These are phyloP conservation scores for Tephrocybe rancida DNA, from an alignment of 768 basidiomycete genomes.

Conservation along the genomic window DNA sequence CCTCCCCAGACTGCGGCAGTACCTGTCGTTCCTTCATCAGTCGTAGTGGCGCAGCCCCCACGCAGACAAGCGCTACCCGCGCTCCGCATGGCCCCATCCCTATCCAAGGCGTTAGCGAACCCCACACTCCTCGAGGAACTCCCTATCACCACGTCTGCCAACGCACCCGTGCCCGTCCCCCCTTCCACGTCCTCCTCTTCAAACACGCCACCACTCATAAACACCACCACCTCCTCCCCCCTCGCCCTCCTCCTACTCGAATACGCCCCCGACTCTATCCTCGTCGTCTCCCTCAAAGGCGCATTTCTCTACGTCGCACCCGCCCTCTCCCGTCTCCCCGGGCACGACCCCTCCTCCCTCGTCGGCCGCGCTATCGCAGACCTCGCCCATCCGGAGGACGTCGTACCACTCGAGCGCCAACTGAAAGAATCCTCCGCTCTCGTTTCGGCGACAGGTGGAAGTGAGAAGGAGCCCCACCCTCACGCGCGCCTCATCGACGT, in stretches of 20 bases:
- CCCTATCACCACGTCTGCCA: slow-evolving; percentile 42
- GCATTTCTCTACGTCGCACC: slow-evolving; percentile 92
- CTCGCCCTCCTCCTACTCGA: slow-evolving; percentile 66
- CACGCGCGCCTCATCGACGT: slow-evolving; percentile 71
- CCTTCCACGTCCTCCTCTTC: slow-evolving; percentile 15
- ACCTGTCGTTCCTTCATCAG: slow-evolving; percentile 12
- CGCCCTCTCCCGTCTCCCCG: slow-evolving; percentile 73
- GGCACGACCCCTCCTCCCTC: slow-evolving; percentile 86
- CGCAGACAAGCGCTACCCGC: slow-evolving; percentile 51
- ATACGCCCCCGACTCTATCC: slow-evolving; percentile 76
- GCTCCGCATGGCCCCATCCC: slow-evolving; percentile 51
- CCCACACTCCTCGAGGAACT: slow-evolving; percentile 50
- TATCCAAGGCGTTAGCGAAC: slow-evolving; percentile 48
- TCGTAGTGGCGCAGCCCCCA: slow-evolving; percentile 27
- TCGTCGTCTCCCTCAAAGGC: slow-evolving; percentile 92
- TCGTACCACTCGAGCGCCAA: slow-evolving; percentile 89
- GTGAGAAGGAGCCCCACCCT: not conserved
- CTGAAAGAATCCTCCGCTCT: slow-evolving; percentile 70
- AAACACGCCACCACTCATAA: not conserved
- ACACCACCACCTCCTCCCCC: slow-evolving; percentile 40
- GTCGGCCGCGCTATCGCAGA: slow-evolving; percentile 78
- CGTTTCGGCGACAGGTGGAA: not conserved
- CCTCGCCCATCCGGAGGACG: slow-evolving; percentile 86
- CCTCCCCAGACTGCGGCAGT: slow-evolving; percentile 29
- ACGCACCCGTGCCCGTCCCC: slow-evolving; percentile 29